Base-by-base conservation (phyloP, 1,139 yeast species). In the Zygoascus sp. region DNA sequence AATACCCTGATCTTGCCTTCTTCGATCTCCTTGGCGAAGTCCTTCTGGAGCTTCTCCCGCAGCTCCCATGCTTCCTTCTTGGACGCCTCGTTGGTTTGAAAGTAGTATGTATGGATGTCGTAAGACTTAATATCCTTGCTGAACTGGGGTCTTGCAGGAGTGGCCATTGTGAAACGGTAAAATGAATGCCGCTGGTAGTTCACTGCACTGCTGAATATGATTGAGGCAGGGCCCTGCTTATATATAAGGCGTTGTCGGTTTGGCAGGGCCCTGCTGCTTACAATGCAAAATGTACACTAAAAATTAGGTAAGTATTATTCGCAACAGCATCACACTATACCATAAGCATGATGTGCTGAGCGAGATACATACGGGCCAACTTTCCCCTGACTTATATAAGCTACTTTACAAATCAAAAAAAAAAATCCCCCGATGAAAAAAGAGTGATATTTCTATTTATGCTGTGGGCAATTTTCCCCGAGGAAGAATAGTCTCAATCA, bases 31-130 rank as follows among this genome's bases (percentile, higher is more conserved):
- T 59, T 47, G 6, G 70, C 67, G 56, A 79, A 79, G 42, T 76
- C 80, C 40, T 55, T 46, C 35, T 59, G 58, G 7, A 78, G 68
- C 47, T 68, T 63, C 19, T 69, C 73, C 47, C 79, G 66, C 43
- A 79, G 65, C 10, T 62, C 63, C 11, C 50, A 53, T 2, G 79
- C 79, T 32, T 62, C 66, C 32, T 64, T 50, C 19, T 65, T 58
- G 47, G 77, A 72, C 5, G 51, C 53, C 9, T 63, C 62, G 50
- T 64, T 65, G 45, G 65, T 67, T 39, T 70, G 67, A 56, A 70
- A 67, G 70, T 75, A 79, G 62, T 79, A 79, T 0, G 80, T 74
- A 62, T 78, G 83, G 55, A 77, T 65, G 59, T 78, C 82, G 63
- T 73, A 78, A 17, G 53, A 42, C 20, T 27, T 46, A 44, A 55